phyloP scores from a whole-genome alignment of 495 filamentous ascomycete genomes.

The Lasiosphaeria hispida region DNA sequence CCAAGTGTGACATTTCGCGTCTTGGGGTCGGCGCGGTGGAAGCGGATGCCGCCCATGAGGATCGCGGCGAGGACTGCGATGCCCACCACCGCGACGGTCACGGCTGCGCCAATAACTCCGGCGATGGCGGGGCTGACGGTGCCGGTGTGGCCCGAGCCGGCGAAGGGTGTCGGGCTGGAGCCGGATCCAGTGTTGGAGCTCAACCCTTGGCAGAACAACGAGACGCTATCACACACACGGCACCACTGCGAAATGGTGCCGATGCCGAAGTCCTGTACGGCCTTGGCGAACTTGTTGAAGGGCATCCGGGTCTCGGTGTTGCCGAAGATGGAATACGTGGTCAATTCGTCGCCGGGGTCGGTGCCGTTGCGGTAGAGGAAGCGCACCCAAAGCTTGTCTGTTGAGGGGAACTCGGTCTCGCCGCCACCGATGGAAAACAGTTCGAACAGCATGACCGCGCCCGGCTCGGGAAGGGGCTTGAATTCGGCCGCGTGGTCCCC shows the following conservation, averaged over 20 bases:
- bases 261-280: slow-evolving; percentile 27
- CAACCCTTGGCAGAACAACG: slow-evolving; percentile 30
- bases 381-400: slow-evolving; percentile 35
- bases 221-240: slow-evolving; percentile 23
- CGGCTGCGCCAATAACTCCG: slow-evolving; percentile 39
- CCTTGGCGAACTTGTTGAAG: slow-evolving; percentile 25
- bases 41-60: slow-evolving; percentile 29
- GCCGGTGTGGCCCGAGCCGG: not conserved
- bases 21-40: slow-evolving; percentile 21
- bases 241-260: slow-evolving; percentile 32
- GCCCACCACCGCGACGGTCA: slow-evolving; percentile 25
- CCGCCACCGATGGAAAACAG: slow-evolving; percentile 34
- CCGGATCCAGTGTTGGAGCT: not conserved
- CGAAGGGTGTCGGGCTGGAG: not conserved
- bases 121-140: slow-evolving; percentile 31
- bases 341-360: slow-evolving; percentile 19
- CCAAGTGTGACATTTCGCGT: slow-evolving; percentile 25
- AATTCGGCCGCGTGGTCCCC: slow-evolving; percentile 25
- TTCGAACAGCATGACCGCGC: slow-evolving; percentile 43
- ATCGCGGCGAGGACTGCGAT: slow-evolving; percentile 24
- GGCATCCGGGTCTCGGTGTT: slow-evolving; percentile 25
- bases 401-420: slow-evolving; percentile 21
- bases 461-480: slow-evolving; percentile 34
- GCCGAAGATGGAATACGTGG: slow-evolving; percentile 33
- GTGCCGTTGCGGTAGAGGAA: slow-evolving; percentile 41